Base-by-base conservation (phyloP, 2,329 filamentous ascomycete species). In the Fusarium heterosporum region DNA sequence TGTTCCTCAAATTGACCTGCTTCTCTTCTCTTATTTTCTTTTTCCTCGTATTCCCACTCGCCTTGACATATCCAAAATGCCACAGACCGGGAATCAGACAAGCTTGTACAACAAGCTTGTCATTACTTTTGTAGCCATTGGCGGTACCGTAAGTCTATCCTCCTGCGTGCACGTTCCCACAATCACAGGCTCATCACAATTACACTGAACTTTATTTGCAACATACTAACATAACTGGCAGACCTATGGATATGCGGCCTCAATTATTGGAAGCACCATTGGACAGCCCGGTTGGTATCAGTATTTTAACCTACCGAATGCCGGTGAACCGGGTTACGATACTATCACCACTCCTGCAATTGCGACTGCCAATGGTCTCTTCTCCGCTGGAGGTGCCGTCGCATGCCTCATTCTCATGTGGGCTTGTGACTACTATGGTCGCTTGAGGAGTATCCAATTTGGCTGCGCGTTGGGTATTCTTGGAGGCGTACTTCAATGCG, bases 251-350 rank as follows among this genome's bases (percentile, higher is more conserved):
- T 85, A 84, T 64, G 81, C 78, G 51, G 77, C 83, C 10, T 83
- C 82, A 3, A 79, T 85, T 36, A 85, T 85, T 36, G 77, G 79
- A 38, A 83, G 81, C 55, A 85, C 83, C 16, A 84, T 85, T 51
- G 83, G 83, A 10, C 82, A 85, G 54, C 81, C 83, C 5, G 82
- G 82, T 62, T 85, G 82, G 81, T 85, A 83, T 66, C 61, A 71
- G 17, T 84, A 80, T 72, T 85, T 85, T 68, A 66, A 81, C 41
- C 77, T 85, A 11, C 82, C 83, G 1, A 61, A 60, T 12, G 72
- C 78, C 30, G 80, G 79, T 13, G 76, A 83, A 54, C 73, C 75
- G 0, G 83, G 82, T 48, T 84, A 84, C 61, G 77, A 71, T n/a
- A 75, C 76, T 6, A 80, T 73, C 28, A 84, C 82, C 2, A 82